Base-by-base conservation (phyloP, 2,329 filamentous ascomycete genomes). In the Lachnellula occidentalis region DNA sequence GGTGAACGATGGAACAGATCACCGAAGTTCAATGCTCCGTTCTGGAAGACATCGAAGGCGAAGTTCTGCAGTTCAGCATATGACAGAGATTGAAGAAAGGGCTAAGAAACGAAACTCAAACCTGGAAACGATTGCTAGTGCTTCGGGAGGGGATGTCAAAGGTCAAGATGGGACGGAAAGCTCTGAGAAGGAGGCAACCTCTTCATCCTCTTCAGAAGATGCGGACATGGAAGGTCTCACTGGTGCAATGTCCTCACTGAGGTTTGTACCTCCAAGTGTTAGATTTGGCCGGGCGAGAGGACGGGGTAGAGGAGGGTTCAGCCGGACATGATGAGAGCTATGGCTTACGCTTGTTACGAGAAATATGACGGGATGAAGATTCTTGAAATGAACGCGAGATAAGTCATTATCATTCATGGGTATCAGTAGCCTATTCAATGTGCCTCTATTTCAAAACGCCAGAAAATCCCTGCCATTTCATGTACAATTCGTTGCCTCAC, bases 1-100 rank as follows among this genome's bases (percentile, higher is more conserved):
- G 50, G 87, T 95, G 2, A 89, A 91, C 61, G 84, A 90, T 58
- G 94, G 94, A n/a, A 88, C 96, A 57, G 92, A 96, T 66, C 86
- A 86, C 47, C 82, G 89, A 50, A 84, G 78, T 43, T 95, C 90
- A 17, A 83, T 99, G 72, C 76, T 97, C 12, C 76, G 82, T 48
- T 79, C 85, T n/a, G 70, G 73, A 11, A 72, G 74, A 5, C 75
- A 78, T 60, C 73, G 74, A 54, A 74, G 76, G 42, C 71, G 75
- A 48, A 75, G 74, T 51, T 79, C 79, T 2, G 78, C 77, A 45
- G 60, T 60, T 48, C 64, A 62, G 43, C 55, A 61, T 50, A 61
- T 60, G 53, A 56, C 51, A 27, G 58, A 61, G 37, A 61, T 57
- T 39, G 62, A 61, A 31, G 62, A 59, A n/a, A 63, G 58, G 56